Base-by-base conservation (phyloP, 192 early-diverging fungal species). In the Funneliformis mosseae region DNA sequence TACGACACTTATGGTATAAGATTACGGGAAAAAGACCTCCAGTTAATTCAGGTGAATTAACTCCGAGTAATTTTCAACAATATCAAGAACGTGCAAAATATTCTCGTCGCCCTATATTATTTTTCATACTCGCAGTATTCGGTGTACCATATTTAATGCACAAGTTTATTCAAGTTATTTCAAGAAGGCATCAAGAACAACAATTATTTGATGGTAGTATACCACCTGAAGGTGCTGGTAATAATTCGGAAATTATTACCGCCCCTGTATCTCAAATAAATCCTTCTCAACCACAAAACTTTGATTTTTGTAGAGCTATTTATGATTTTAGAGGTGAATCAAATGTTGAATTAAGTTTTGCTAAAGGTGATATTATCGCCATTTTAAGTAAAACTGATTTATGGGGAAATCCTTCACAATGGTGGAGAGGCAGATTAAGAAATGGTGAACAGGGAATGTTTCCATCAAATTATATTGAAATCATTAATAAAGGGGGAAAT, bases 121-220 rank as follows among this genome's bases (percentile, higher is more conserved):
- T 99, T 64, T 98, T 98, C 82, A 84, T 99, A 68, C 78, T 94
- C 5, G 90, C 97, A 69, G 91, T 95, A 42, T 84, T 99, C 83
- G 97, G 96, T 5, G 83, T 99, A 16, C 97, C 97, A 16, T 99
- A 94, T 80, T 78, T 97, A 73, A 96, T 98, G 92, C 92, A 94
- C 41, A 97, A 93, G 81, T 83, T 96, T 45, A 95, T 98, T 76
- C 88, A 93, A 70, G 83, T 91, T 23, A 87, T 99, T 61, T 92
- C 88, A 33, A 83, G 81, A 76, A 83, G 90, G 12, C 80, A 81
- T 76, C 78, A 82, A 55, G 60, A 80, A 42, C 75, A 81, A 38
- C 83, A 86, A 67, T 84, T 84, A 77, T 21, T 61, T 0, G 9
- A 38, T 39, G 64, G 9, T 50, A 82, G 70, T 27, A 81, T 82